Conservation (phyloP, 1,284 basidiomycete species). For the Papiliotrema fonsecae region DNA sequence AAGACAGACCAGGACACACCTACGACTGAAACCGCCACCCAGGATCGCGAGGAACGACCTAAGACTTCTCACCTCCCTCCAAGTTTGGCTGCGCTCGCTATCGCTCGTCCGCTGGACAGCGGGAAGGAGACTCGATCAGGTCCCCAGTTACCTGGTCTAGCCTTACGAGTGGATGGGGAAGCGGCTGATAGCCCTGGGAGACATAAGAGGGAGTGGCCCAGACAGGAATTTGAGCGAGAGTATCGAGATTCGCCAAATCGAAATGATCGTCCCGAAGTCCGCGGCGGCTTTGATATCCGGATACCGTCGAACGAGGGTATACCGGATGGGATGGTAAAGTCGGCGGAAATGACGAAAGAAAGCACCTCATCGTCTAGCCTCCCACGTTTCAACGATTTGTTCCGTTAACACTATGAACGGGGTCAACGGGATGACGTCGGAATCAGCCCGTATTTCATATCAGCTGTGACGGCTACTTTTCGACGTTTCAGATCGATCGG, state of each 20-base stretch:
- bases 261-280: too few relatives aligned
- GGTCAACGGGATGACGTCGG: too few relatives aligned
- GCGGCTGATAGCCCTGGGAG: not conserved
- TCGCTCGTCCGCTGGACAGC: slow-evolving; percentile 3
- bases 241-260: too few relatives aligned
- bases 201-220: not conserved
- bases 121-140: not conserved
- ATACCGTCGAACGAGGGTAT: not conserved
- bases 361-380: not conserved
- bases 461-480: too few relatives aligned
- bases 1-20: not conserved
- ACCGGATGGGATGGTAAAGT: not conserved
- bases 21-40: not conserved
- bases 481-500: too few relatives aligned
- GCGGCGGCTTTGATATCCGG: not conserved
- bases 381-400: not conserved
- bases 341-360: not conserved
- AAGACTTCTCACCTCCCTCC: slow-evolving; percentile 7
- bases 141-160: not conserved
- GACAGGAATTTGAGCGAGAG: not conserved
- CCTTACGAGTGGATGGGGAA: not conserved
- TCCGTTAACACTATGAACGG: not conserved
- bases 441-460: too few relatives aligned
- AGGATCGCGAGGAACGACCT: not conserved
- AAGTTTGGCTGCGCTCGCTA: slow-evolving; percentile 6